Percentiles rank a stretch among this genome's conserved stretches.
Conservation (phyloP, 257 asterid species). For the Plectranthus barbatus region DNA sequence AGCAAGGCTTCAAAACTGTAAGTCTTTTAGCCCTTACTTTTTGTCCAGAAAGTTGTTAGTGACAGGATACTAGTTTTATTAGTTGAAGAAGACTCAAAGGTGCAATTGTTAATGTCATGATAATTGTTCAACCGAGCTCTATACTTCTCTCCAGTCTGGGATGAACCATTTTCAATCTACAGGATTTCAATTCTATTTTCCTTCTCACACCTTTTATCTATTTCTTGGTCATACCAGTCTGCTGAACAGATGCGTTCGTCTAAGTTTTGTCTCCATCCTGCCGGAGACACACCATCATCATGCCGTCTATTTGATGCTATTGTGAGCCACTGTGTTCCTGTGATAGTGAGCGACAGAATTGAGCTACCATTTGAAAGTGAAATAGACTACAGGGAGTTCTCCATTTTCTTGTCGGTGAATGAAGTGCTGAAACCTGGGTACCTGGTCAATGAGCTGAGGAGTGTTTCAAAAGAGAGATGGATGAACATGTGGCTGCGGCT, state of each 20-base stretch:
- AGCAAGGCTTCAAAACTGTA: slow-evolving; percentile 70
- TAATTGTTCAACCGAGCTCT: background rate
- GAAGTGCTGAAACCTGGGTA: slow-evolving; percentile 61
- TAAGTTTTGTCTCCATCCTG: slow-evolving; percentile 86
- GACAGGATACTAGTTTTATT: background rate
- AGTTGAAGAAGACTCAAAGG: background rate
- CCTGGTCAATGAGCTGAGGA: slow-evolving; percentile 53
- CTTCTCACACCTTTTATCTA: slow-evolving; percentile 10
- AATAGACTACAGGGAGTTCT: slow-evolving; percentile 77
- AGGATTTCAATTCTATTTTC: background rate
- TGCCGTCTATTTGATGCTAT: slow-evolving; percentile 95
- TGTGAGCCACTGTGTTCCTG: slow-evolving; percentile 92
- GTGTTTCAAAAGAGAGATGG: slow-evolving; percentile 56
- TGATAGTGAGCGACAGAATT: slow-evolving; percentile 76
- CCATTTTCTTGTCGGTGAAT: slow-evolving; percentile 63
- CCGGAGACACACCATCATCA: slow-evolving; percentile 97
- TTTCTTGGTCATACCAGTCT: slow-evolving; percentile 43
- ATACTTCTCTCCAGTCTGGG: background rate
- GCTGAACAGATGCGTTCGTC: slow-evolving; percentile 75
- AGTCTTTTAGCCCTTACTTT: slow-evolving; percentile 23
- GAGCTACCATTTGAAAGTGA: slow-evolving; percentile 92
- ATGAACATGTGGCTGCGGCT: slow-evolving; percentile 68
- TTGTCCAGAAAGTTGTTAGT: background rate
- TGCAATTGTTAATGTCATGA: background rate
- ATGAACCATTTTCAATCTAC: background rate